Conservation (phyloP, 768 basidiomycete species). For the Boletus reticulatus region DNA sequence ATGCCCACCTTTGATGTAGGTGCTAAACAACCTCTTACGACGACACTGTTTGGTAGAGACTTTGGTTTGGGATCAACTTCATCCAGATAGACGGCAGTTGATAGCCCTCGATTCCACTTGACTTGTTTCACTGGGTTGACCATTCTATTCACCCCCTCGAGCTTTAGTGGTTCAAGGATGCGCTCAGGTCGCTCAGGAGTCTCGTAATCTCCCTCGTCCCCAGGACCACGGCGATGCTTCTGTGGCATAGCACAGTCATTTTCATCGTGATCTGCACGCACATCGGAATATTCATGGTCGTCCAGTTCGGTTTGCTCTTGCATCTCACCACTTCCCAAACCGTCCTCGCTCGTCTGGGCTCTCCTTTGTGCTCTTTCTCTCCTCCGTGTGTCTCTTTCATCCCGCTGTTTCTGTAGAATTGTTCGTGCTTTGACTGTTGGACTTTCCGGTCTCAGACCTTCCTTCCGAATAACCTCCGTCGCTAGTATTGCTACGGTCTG, state of each 20-base stretch:
- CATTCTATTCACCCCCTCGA: slow-evolving; percentile 32
- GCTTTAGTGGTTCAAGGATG: slow-evolving; percentile 40
- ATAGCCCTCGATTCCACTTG: slow-evolving; percentile 75
- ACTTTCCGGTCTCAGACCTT: slow-evolving; percentile 73
- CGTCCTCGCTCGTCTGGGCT: slow-evolving; percentile 46
- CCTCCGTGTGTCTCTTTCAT: slow-evolving; percentile 54
- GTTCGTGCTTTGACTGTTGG: slow-evolving; percentile 74
- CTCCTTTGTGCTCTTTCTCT: slow-evolving; percentile 60
- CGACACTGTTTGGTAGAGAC: slow-evolving; percentile 39
- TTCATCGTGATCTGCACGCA: slow-evolving; percentile 22
- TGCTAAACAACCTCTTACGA: slow-evolving; percentile 65
- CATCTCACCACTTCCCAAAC: slow-evolving; percentile 23
- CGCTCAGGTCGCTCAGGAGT: slow-evolving; percentile 53
- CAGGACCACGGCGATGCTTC: slow-evolving; percentile 63
- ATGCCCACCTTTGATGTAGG: slow-evolving; percentile 61
- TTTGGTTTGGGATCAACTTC: slow-evolving; percentile 55
- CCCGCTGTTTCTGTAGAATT: slow-evolving; percentile 61
- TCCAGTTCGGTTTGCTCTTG: slow-evolving; percentile 26
- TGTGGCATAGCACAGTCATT: slow-evolving; percentile 21
- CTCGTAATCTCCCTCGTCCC: slow-evolving; percentile 79
- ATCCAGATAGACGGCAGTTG: slow-evolving; percentile 59
- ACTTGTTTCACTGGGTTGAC: slow-evolving; percentile 51
- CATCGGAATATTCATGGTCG: slow-evolving; percentile 1
- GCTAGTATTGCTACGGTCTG: slow-evolving; percentile 59
- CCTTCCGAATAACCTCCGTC: slow-evolving; percentile 67